Evolutionary conservation across 441 rosid genomes (phyloP).

Genomic region (Codiaeum variegatum): DNA sequence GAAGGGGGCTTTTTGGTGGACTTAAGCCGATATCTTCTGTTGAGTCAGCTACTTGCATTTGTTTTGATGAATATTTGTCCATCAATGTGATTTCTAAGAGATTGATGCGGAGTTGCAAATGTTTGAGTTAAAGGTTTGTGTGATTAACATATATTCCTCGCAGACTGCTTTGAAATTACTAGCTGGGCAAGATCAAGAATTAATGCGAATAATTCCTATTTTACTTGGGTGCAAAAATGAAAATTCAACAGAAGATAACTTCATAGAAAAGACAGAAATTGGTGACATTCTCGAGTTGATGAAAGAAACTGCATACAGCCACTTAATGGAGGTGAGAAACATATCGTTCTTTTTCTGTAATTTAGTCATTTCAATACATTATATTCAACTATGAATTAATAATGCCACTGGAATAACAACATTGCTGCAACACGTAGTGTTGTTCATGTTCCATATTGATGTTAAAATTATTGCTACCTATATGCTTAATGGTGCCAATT

Average conservation of each 20-base stretch:
- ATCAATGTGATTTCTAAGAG: neutral
- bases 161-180: slow-evolving; percentile 78
- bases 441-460: neutral
- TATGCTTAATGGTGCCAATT: neutral
- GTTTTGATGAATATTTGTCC: neutral
- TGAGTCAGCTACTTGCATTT: neutral
- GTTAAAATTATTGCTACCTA: neutral
- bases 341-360: neutral
- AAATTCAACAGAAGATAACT: slow-evolving; percentile 35
- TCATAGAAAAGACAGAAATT: slow-evolving; percentile 35
- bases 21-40: neutral
- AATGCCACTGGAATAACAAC: too few relatives aligned
- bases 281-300: slow-evolving; percentile 41
- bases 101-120: neutral
- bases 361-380: neutral
- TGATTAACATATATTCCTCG: slow-evolving; percentile 22
- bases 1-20: neutral
- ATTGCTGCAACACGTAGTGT: neutral
- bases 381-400: neutral
- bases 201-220: slow-evolving; percentile 56
- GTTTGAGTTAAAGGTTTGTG: neutral
- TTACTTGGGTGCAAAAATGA: slow-evolving; percentile 56
- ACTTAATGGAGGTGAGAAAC: slow-evolving; percentile 72
- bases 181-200: slow-evolving; percentile 53
- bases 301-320: slow-evolving; percentile 86